These are phyloP conservation scores for Eutypella sp. DNA, from an alignment of 2,329 filamentous ascomycete species.

Conservation along the genomic window DNA sequence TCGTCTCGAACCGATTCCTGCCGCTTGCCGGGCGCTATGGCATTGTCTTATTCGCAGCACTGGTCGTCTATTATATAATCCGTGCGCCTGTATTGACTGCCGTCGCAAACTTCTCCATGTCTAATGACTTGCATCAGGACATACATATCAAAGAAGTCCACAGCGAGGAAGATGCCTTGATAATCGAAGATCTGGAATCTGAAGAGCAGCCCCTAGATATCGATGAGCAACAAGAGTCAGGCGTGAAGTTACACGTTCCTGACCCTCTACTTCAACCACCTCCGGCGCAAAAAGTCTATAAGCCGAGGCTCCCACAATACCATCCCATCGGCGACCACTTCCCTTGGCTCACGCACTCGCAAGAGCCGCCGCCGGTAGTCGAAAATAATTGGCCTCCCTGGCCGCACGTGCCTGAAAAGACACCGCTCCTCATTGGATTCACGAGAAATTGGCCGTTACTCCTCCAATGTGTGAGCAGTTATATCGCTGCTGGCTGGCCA, in stretches of 20 bases:
- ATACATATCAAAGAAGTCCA: conserved; percentile 1
- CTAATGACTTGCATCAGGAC: not conserved
- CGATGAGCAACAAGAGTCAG: not conserved
- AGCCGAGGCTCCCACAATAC: conserved; percentile 22
- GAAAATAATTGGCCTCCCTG: conserved; percentile 29
- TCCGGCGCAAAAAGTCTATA: conserved; percentile 25
- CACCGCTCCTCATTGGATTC: conserved; percentile 45
- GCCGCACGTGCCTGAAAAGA: conserved; percentile 30
- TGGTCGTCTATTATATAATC: conserved; percentile 27
- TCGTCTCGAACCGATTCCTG: conserved; percentile 23
- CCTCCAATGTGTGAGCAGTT: conserved; percentile 47
- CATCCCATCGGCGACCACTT: conserved; percentile 33
- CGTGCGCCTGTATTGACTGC: conserved; percentile 18
- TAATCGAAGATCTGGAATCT: not conserved
- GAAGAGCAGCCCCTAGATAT: not conserved
- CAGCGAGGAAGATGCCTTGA: conserved; percentile 2
- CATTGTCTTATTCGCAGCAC: conserved; percentile 23
- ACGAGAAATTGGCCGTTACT: conserved; percentile 48
- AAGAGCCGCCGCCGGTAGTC: conserved; percentile 22
- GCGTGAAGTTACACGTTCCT: not conserved
- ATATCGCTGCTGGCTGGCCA: conserved; percentile 52
- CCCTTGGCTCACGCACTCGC: conserved; percentile 28
- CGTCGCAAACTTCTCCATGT: not conserved
- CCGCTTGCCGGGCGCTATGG: conserved; percentile 25
- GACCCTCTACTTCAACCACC: conserved; percentile 1